Evolutionary conservation across 2,329 filamentous ascomycete genomes (phyloP).

Genomic region (Ramichloridium luteum): DNA sequence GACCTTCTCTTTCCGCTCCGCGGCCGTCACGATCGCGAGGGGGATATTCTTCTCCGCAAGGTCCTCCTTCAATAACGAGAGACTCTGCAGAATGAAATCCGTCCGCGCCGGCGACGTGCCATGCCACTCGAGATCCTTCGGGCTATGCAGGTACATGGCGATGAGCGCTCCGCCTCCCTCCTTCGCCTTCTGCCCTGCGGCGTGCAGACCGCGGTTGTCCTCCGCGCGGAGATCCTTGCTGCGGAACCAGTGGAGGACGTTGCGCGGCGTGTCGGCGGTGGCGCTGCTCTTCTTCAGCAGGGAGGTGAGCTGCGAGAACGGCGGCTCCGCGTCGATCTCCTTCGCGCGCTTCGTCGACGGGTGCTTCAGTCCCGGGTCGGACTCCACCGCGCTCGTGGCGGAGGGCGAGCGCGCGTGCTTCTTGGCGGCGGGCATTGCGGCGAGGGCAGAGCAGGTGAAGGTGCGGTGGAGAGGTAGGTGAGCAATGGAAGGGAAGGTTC

Average conservation of each 20-base stretch:
- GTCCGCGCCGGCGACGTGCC: slow-evolving; percentile 37
- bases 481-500: slow-evolving; percentile 34
- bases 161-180: slow-evolving; percentile 32
- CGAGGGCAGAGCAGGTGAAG: background rate
- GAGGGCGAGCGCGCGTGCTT: slow-evolving; percentile 1
- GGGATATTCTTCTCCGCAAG: slow-evolving; percentile 39
- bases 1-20: slow-evolving; percentile 32
- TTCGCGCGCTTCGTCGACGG: background rate
- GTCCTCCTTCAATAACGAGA: slow-evolving; percentile 34
- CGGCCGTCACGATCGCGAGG: slow-evolving; percentile 33
- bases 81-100: slow-evolving; percentile 37
- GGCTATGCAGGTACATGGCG: slow-evolving; percentile 35
- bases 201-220: slow-evolving; percentile 37
- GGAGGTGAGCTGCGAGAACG: background rate
- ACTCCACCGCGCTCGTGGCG: background rate
- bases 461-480: slow-evolving; percentile 23
- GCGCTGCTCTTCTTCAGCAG: slow-evolving; percentile 19
- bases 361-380: slow-evolving; percentile 1
- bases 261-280: slow-evolving; percentile 27
- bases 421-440: background rate
- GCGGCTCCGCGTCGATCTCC: background rate
- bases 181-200: slow-evolving; percentile 35
- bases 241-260: slow-evolving; percentile 40
- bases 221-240: slow-evolving; percentile 39
- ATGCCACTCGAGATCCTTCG: slow-evolving; percentile 39